phyloP scores from a whole-genome alignment of 345 rosid genomes.

The Toxicodendron radicans region DNA sequence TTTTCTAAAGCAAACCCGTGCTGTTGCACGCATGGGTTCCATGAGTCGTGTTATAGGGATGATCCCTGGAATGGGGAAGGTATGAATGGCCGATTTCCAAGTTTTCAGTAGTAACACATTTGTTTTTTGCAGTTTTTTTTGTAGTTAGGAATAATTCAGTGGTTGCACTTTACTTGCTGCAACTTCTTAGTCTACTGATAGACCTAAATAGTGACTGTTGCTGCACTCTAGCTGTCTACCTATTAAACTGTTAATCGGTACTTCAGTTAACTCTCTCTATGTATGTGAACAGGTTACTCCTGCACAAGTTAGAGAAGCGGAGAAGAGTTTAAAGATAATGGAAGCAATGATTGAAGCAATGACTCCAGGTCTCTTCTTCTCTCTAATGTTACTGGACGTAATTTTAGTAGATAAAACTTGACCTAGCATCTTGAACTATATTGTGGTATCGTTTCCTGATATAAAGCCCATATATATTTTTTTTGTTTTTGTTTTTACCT shows the following conservation, averaged over 20 bases:
- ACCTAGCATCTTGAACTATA: not conserved
- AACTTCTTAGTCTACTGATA: not conserved
- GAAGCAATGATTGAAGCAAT: slow-evolving; percentile 92
- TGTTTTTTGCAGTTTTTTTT: not conserved
- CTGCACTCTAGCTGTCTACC: not conserved
- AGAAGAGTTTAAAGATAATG: slow-evolving; percentile 79
- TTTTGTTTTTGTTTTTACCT: not conserved
- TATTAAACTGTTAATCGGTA: not conserved
- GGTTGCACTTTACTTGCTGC: not conserved
- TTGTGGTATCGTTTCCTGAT: not conserved
- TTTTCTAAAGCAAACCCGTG: slow-evolving; percentile 89
- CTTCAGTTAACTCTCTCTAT: slow-evolving; percentile 6
- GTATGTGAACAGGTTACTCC: slow-evolving; percentile 67
- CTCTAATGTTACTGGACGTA: slow-evolving; percentile 11
- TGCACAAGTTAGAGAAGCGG: slow-evolving; percentile 91
- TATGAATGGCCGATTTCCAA: slow-evolving; percentile 24
- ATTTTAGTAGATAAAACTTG: slow-evolving; percentile 12
- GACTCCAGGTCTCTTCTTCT: slow-evolving; percentile 72
- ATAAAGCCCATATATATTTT: not conserved
- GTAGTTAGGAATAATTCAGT: not conserved
- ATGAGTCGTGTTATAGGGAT: slow-evolving; percentile 91
- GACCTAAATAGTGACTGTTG: not conserved
- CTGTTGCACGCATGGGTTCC: slow-evolving; percentile 98
- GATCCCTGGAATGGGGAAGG: slow-evolving; percentile 99
- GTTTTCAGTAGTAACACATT: not conserved